Evolutionary conservation across 768 basidiomycete genomes (phyloP), one percentile per base, ranked within the genome.

Genomic region (Amanita brunnescens): DNA sequence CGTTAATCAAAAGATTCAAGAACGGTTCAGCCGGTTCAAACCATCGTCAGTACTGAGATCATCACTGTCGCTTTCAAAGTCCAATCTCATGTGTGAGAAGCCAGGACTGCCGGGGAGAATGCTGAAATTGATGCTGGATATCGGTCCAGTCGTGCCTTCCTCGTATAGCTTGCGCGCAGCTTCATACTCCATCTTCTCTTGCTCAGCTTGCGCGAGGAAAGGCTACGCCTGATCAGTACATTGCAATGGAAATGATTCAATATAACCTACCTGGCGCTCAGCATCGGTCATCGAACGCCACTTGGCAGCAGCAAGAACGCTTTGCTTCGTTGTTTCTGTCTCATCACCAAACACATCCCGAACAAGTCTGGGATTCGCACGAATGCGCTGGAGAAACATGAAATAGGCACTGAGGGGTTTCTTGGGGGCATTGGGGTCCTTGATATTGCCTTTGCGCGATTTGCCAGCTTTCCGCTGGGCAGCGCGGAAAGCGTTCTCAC

Each of bases 361-460:
- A 8, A 90, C 87, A n/a, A 94, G 68, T 32, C 72, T 70, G 2
- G 81, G 78, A 60, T 88, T 82, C 48, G 87, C 84, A 54, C 93
- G 77, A 58, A 96, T 96, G 40, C 85, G 81, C 64, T 93, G 91
- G 57, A 95, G 66, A 73, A 93, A 96, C 83, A 94, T 88, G 57
- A 96, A 95, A 62, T 95, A 96, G 0, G 93, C 91, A 62, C 83
- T 86, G 39, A 95, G 79, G 5, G 93, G 93, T 63, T 95, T 95
- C 81, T 92, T 94, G 2, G 93, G 93, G 6, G 91, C 93, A 62
- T 96, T 95, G 30, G 92, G 92, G 64, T 96, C 92, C 71, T 94
- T 95, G 69, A 96, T 87, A 64, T 96, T 96, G 58, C 86, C 86
- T 77, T 87, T 90, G 56, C 91, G 78, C 34, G 88, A 92, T 67